A percentile compares a stretch with the other conserved stretches of the same genome.
phyloP scores from a whole-genome alignment of 805 yeast species.

The Candida nemodendra region DNA sequence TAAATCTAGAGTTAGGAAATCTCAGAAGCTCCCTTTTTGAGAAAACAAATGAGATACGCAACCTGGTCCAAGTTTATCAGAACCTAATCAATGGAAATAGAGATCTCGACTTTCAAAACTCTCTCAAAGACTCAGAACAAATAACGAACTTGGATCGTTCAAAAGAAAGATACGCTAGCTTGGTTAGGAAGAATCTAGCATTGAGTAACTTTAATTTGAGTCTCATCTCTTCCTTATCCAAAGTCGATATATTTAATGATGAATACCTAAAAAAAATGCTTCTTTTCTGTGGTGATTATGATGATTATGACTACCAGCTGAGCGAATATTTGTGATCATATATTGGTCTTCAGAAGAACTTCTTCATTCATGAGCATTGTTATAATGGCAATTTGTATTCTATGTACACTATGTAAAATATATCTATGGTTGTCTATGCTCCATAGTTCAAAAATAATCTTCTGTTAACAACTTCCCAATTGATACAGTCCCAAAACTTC shows the following conservation, averaged over 20 bases:
- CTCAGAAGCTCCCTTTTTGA: constrained; percentile 2
- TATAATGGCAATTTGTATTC: too few relatives aligned
- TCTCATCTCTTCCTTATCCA: constrained; percentile 34
- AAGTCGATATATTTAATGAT: constrained; percentile 32
- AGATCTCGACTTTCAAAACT: constrained; percentile 16
- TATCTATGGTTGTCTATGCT: background rate
- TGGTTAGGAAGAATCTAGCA: constrained; percentile 23
- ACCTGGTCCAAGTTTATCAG: constrained; percentile 11
- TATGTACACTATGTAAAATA: constrained; percentile 8
- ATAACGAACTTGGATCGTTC: constrained; percentile 12
- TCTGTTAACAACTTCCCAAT: constrained; percentile 76
- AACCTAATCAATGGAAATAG: constrained; percentile 14
- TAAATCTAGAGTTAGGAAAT: constrained; percentile 1
- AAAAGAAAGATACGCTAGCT: constrained; percentile 14
- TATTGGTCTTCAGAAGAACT: too few relatives aligned
- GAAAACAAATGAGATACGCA: constrained; percentile 7
- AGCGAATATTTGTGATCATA: too few relatives aligned
- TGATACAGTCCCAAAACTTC: constrained; percentile 72
- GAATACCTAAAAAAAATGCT: constrained; percentile 29
- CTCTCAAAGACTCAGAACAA: constrained; percentile 12
- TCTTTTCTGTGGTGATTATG: constrained; percentile 30
- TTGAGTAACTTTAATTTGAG: constrained; percentile 32
- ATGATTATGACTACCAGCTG: constrained; percentile 30
- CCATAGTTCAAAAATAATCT: constrained; percentile 30
- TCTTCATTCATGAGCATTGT: too few relatives aligned